phyloP scores from a whole-genome alignment of 2,329 filamentous ascomycete species.

The Beauveria scarabaeidicola region DNA sequence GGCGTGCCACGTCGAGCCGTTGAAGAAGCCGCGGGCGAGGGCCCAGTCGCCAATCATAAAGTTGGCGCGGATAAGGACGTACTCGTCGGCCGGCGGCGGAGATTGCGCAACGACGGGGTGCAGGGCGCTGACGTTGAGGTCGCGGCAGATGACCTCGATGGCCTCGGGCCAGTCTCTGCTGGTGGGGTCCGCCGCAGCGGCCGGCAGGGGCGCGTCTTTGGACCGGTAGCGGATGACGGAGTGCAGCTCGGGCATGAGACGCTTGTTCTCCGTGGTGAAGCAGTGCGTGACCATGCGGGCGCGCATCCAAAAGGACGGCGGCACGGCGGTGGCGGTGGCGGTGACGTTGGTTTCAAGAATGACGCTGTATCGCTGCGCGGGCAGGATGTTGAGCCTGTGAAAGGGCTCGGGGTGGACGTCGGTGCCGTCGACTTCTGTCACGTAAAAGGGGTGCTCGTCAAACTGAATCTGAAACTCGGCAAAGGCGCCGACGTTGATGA shows the following conservation, averaged over 20 bases:
- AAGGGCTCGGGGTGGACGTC: constrained; percentile 52
- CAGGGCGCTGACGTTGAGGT: constrained; percentile 42
- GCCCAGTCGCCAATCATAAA: constrained; percentile 48
- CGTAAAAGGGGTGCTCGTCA: constrained; percentile 54
- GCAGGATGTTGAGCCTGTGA: constrained; percentile 55
- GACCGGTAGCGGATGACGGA: constrained; percentile 24
- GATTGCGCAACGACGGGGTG: constrained; percentile 28
- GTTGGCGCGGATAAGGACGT: constrained; percentile 40
- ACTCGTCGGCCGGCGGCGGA: constrained; percentile 28
- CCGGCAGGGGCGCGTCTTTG: rapidly evolving
- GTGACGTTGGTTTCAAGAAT: constrained; percentile 53
- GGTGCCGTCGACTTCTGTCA: constrained; percentile 65
- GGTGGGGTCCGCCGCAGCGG: constrained; percentile 17
- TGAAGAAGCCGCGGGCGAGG: constrained; percentile 46
- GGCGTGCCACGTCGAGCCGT: constrained; percentile 39
- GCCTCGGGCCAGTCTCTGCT: constrained; percentile 43
- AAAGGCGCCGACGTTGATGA: constrained; percentile 64
- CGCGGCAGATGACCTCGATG: constrained; percentile 40
- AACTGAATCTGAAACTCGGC: constrained; percentile 64
- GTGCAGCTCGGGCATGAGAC: constrained; percentile 23
- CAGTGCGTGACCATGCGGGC: constrained; percentile 38
- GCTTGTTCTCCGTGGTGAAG: constrained; percentile 25
- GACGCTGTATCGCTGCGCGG: constrained; percentile 63
- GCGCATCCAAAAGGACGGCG: constrained; percentile 51
- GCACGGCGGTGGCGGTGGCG: constrained; percentile 24